Percentiles rank a stretch among this genome's conserved stretches.
These are phyloP conservation scores for Lasiodiplodia hormozganensis DNA, from an alignment of 2,329 filamentous ascomycete genomes.

Conservation along the genomic window DNA sequence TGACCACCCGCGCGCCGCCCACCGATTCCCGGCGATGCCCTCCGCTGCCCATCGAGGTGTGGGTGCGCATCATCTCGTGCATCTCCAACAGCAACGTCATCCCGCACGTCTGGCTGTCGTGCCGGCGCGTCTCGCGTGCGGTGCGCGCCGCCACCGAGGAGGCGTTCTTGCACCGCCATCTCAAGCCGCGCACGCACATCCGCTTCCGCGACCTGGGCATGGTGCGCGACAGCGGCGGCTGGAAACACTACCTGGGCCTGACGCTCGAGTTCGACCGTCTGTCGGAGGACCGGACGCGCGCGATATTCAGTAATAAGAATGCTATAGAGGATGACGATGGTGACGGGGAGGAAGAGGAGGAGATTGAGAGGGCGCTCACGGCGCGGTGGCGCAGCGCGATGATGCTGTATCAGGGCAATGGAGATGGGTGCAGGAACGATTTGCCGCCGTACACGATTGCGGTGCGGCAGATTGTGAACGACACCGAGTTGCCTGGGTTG, in stretches of 20 bases:
- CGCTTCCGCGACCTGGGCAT: constrained; percentile 11
- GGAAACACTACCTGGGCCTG: background rate
- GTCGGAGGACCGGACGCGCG: constrained; percentile 10
- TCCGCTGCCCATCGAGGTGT: constrained; percentile 43
- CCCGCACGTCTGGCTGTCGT: constrained; percentile 19
- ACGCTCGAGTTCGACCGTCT: constrained; percentile 1
- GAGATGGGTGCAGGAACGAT: constrained; percentile 35
- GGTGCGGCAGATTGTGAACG: constrained; percentile 41
- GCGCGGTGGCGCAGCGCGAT: constrained; percentile 4
- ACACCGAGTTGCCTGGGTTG: constrained; percentile 40
- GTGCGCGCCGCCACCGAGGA: constrained; percentile 19
- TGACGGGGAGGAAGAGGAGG: background rate
- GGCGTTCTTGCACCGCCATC: constrained; percentile 14
- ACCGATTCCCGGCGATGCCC: constrained; percentile 32
- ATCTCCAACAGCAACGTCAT: constrained; percentile 14
- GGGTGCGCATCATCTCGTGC: constrained; percentile 41
- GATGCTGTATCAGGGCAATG: constrained; percentile 7
- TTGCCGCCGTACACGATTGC: constrained; percentile 43
- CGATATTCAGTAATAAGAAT: background rate
- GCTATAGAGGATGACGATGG: background rate
- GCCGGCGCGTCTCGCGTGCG: constrained; percentile 22
- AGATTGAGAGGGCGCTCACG: background rate
- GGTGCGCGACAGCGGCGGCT: background rate
- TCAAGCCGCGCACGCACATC: constrained; percentile 11
- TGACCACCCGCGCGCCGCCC: background rate